phyloP scores from a whole-genome alignment of 2,329 filamentous ascomycete species.

The Calonectria montana region DNA sequence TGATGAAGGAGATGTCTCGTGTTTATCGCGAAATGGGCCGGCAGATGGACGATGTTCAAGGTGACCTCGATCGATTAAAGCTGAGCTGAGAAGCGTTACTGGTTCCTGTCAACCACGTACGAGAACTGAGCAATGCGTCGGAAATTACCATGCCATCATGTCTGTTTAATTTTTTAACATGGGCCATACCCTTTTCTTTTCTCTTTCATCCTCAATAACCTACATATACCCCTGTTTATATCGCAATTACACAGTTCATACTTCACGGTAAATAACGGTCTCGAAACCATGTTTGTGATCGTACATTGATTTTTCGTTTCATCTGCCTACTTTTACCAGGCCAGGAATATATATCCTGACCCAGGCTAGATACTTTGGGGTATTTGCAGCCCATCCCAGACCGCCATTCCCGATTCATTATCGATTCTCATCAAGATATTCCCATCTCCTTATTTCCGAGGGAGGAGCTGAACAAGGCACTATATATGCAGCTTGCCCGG shows the following conservation, averaged over 20 bases:
- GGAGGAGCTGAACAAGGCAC: conserved; percentile 1
- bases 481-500: not conserved
- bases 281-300: conserved; percentile 35
- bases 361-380: conserved; percentile 39
- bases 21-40: conserved; percentile 62
- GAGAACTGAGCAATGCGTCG: not conserved
- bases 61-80: conserved; percentile 56
- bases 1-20: conserved; percentile 65
- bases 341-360: conserved; percentile 18
- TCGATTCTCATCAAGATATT: conserved; percentile 11
- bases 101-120: not conserved
- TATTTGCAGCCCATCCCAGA: conserved; percentile 35
- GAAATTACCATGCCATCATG: not conserved
- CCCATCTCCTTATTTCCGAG: conserved; percentile 26
- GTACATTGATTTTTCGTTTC: conserved; percentile 38
- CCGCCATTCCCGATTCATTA: conserved; percentile 28
- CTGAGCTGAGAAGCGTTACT: conserved; percentile 24
- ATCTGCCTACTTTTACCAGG: conserved; percentile 25
- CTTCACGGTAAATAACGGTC: not conserved
- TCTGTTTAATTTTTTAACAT: not conserved
- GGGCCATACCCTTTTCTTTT: not conserved
- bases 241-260: not conserved
- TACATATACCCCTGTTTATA: conserved; percentile 10
- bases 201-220: not conserved
- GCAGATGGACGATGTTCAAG: conserved; percentile 61